Evolutionary conservation across 331 rosid species (phyloP), one percentile per base, ranked within the genome.

Genomic region (Spiraea crenata): DNA sequence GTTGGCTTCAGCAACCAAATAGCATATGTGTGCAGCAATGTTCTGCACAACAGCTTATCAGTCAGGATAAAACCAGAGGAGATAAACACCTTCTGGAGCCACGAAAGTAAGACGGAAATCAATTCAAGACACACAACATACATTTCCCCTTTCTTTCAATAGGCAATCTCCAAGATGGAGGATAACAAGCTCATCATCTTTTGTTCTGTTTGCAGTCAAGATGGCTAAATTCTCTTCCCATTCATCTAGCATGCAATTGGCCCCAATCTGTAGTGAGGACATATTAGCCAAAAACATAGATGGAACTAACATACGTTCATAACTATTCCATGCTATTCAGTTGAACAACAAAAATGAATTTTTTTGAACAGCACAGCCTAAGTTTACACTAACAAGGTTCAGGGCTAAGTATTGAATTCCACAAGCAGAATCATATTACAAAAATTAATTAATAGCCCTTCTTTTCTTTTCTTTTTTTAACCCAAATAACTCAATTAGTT

Each of bases 191-290:
- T 71, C 81, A 65, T 77, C 81, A 71, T 77, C 76, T 71, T 72
- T 77, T 34, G 77, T 77, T 71, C 74, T 65, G 71, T 77, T 77
- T 31, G 77, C 69, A 49, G 81, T 65, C 58, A 77, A 65, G 77
- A 77, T 72, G 56, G 77, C 73, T 49, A 77, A 59, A 71, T 77
- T 77, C 63, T 71, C 81, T 71, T 77, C 77, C 81, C 81, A 77
- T 34, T 65, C 81, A 41, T 65, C 73, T 50, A 77, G 58, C 73
- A 71, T 71, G 63, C 56, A 40, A 57, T 71, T 77, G 67, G 74
- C 73, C 45, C 66, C 77, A 57, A 17, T 56, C 81, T 77, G 69
- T 40, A 44, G 55, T 6, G 44, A 60, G 25, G 1, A 55, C 71
- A 25, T 13, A 58, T 44, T 44, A 57, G 41, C 44, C 63, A 57